phyloP scores from a whole-genome alignment of 108 stramenopile genomes.

The Mediolabrus comicus region DNA sequence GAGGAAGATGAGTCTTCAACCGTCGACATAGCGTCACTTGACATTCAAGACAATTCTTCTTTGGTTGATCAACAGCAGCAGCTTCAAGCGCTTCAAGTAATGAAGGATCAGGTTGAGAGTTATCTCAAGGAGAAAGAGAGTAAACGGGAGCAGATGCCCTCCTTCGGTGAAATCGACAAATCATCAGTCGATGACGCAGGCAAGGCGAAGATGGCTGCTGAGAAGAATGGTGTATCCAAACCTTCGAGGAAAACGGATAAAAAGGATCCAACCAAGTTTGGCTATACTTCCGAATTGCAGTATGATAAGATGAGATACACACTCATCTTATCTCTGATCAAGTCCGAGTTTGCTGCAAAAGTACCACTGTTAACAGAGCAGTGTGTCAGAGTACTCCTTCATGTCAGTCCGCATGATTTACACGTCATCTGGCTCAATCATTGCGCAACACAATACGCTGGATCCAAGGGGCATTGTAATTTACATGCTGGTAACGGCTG shows the following conservation, averaged over 20 bases:
- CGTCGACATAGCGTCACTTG: too few relatives aligned
- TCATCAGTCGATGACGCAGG: neutral
- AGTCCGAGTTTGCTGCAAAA: neutral
- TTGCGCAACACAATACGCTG: neutral
- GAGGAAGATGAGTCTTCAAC: neutral
- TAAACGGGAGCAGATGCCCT: neutral
- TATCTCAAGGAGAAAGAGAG: neutral
- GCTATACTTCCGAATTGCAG: neutral
- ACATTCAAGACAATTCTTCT: too few relatives aligned
- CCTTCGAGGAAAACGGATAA: neutral
- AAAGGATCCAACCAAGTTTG: neutral
- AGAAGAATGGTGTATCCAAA: neutral
- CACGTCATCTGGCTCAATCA: neutral
- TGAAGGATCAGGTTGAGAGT: neutral
- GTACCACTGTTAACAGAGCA: neutral
- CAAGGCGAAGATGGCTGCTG: neutral
- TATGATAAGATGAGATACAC: neutral
- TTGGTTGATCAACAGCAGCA: too few relatives aligned
- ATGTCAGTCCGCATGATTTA: neutral
- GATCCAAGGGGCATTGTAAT: neutral
- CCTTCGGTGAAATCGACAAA: too few relatives aligned
- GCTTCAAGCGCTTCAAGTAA: neutral
- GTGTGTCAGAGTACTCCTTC: neutral
- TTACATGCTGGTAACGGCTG: neutral
- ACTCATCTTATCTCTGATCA: neutral